phyloP scores from a whole-genome alignment of 2,329 filamentous ascomycete genomes.

The Colletotrichum sp. region DNA sequence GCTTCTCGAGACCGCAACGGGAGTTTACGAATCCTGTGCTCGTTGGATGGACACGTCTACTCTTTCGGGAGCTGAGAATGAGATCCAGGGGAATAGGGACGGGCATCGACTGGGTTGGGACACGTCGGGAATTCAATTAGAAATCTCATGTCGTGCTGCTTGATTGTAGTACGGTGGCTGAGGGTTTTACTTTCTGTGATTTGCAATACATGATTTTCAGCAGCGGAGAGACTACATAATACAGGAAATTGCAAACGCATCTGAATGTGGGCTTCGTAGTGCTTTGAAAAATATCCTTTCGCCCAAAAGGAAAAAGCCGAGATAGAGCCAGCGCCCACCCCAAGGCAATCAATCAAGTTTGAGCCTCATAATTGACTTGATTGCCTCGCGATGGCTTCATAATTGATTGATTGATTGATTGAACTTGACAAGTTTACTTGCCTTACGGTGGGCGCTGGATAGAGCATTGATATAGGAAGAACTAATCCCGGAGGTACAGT shows the following conservation, averaged over 20 bases:
- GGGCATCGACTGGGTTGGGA: accelerated
- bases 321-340: too few relatives aligned
- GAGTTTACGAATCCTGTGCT: background rate
- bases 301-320: too few relatives aligned
- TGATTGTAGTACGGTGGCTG: background rate
- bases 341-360: too few relatives aligned
- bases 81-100: accelerated
- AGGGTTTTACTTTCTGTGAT: background rate
- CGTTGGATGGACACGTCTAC: background rate
- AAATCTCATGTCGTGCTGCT: background rate
- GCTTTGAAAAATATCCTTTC: too few relatives aligned
- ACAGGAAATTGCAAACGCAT: background rate
- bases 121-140: background rate
- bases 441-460: too few relatives aligned
- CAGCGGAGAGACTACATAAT: background rate
- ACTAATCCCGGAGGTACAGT: too few relatives aligned
- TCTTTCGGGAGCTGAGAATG: background rate
- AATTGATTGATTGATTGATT: too few relatives aligned
- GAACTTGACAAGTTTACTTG: too few relatives aligned
- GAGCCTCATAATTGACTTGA: too few relatives aligned
- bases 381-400: too few relatives aligned
- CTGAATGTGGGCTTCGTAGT: too few relatives aligned
- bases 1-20: background rate
- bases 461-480: too few relatives aligned
- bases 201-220: background rate